phyloP scores from a whole-genome alignment of 768 basidiomycete species.

The Suillus plorans region DNA sequence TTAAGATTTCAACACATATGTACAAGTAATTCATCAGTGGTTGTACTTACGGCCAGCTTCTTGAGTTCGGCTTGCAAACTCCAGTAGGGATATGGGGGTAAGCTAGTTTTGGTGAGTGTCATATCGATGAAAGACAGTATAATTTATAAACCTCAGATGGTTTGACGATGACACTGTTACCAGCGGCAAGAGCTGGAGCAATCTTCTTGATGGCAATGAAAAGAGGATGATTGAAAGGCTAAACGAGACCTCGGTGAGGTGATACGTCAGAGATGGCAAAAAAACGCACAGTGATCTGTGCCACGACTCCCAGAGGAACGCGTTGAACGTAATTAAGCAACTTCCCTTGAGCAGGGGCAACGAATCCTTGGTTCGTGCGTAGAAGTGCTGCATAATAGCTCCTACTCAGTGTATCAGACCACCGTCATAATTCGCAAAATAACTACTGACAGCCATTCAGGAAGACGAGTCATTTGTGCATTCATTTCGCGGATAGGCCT shows the following conservation, averaged over 20 bases:
- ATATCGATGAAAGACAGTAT: neutral
- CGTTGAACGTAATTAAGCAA: constrained; percentile 78
- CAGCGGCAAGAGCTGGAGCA: constrained; percentile 80
- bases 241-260: constrained; percentile 4
- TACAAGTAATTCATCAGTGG: neutral
- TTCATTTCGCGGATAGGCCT: constrained; percentile 83
- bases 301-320: constrained; percentile 84
- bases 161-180: constrained; percentile 81
- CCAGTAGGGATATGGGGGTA: constrained; percentile 77
- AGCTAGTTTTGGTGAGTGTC: constrained; percentile 38
- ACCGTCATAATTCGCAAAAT: neutral
- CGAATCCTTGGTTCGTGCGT: constrained; percentile 64
- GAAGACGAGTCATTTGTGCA: constrained; percentile 71
- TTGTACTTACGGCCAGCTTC: constrained; percentile 61
- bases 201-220: constrained; percentile 89
- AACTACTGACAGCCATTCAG: constrained; percentile 78
- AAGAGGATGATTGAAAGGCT: constrained; percentile 92
- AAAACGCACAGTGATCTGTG: constrained; percentile 70
- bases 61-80: constrained; percentile 65
- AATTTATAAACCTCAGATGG: constrained; percentile 63
- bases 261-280: neutral
- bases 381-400: constrained; percentile 77
- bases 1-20: constrained; percentile 1
- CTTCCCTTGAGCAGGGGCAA: constrained; percentile 79
- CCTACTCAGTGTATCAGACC: constrained; percentile 35